These are phyloP conservation scores for Spirogloea muscicola DNA, from an alignment of 139 green algal species.

Conservation along the genomic window DNA sequence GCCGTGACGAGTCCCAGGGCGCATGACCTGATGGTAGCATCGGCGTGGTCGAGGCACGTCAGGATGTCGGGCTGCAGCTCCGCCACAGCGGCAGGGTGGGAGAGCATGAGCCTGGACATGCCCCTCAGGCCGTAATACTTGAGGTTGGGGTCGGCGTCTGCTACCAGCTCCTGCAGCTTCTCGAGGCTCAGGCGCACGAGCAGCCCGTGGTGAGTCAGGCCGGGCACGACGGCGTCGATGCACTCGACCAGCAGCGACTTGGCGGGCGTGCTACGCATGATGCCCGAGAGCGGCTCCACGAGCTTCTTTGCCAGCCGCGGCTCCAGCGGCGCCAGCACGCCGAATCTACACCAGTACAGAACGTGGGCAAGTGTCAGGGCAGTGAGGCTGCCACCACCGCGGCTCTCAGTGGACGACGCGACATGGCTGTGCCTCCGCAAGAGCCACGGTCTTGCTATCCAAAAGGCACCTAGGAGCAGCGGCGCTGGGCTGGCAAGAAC, in stretches of 20 bases:
- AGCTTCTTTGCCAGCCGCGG: conserved; percentile 54
- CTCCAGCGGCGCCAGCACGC: conserved; percentile 49
- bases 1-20: conserved; percentile 22
- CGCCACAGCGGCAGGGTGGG: conserved; percentile 15
- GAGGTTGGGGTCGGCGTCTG: conserved; percentile 51
- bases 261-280: conserved; percentile 48
- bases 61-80: conserved; percentile 25
- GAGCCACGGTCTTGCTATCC: too few species aligned
- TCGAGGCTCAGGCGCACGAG: too few species aligned
- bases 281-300: conserved; percentile 37
- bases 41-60: conserved; percentile 26
- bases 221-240: conserved; percentile 37
- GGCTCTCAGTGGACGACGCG: too few species aligned
- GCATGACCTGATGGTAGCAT: conserved; percentile 5
- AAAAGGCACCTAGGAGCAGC: too few species aligned
- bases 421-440: too few species aligned
- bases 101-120: conserved; percentile 31
- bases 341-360: too few species aligned
- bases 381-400: too few species aligned
- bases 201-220: too few species aligned
- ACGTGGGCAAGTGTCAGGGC: too few species aligned
- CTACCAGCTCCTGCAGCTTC: conserved; percentile 31
- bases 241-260: conserved; percentile 58
- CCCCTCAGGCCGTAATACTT: conserved; percentile 45
- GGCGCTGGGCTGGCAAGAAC: too few species aligned